Evolutionary conservation across 1,284 basidiomycete species (phyloP), one percentile per base, ranked within the genome.

Genomic region (Mycena sp.): DNA sequence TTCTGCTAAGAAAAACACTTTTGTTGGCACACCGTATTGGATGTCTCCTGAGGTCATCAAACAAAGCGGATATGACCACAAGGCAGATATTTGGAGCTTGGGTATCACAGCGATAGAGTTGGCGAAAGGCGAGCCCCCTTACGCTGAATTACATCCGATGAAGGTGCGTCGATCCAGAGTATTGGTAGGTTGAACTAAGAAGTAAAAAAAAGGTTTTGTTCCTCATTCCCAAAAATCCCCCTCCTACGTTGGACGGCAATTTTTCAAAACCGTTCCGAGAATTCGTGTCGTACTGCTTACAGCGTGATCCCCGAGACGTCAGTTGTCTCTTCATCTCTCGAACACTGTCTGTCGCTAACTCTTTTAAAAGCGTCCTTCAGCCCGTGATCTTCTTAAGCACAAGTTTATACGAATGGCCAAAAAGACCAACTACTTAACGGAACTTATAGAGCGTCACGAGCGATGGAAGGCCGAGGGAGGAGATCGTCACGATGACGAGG

Each of bases 11-110:
- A 99, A 99, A 86, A 99, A 99, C 72, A 98, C 96, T 0, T 98
- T 99, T 74, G 96, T 99, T 53, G 95, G 97, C 29, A 97, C 96
- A 16, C 95, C 95, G 2, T 97, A 96, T 74, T 98, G 96, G 96
- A 99, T 99, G 97, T 96, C 95, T 23, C 97, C 97, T 7, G 97
- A 99, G 76, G 97, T 99, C 23, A 99, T 99, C 83, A 99, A 99
- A 79, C 97, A 99, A 80, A 97, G 94, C 65, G 98, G 98, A 9
- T 99, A 99, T 77, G 97, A 99, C 73, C 93, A 96, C 77, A 99
- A 98, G 75, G 97, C 97, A 12, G 97, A 99, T 77, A 98, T 99
- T 53, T 98, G 96, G 96, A 94, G 92, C 76, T 80, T 97, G 69
- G 95, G 94, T 6, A 99, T 99, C 75, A 99, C 97, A 5, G 95